These are phyloP conservation scores for Kurtzmaniella cleridarum DNA, from an alignment of 805 yeast genomes.

Conservation along the genomic window DNA sequence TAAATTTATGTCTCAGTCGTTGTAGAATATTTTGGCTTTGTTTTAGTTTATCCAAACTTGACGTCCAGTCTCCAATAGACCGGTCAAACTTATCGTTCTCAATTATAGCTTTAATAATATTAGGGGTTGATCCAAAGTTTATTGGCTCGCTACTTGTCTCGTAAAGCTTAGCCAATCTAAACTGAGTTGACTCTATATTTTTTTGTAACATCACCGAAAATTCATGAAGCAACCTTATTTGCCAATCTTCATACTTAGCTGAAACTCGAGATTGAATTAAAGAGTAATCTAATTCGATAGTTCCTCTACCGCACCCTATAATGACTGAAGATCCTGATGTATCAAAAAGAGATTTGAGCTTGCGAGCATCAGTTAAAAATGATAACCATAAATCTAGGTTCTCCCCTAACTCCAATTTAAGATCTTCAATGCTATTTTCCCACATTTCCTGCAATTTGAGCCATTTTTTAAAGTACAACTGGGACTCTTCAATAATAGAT, in stretches of 20 bases:
- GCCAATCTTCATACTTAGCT: constrained; percentile 58
- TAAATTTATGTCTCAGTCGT: constrained; percentile 42
- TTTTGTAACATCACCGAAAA: constrained; percentile 36
- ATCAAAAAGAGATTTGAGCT: constrained; percentile 45
- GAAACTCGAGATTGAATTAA: constrained; percentile 49
- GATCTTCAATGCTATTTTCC: constrained; percentile 41
- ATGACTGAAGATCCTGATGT: constrained; percentile 32
- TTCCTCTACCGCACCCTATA: constrained; percentile 31
- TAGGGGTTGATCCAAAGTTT: constrained; percentile 17
- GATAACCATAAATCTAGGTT: constrained; percentile 45
- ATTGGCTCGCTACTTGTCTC: constrained; percentile 8
- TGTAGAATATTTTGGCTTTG: constrained; percentile 33
- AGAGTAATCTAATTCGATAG: constrained; percentile 38
- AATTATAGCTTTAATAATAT: constrained; percentile 35
- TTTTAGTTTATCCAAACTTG: constrained; percentile 8
- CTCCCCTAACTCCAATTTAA: constrained; percentile 11
- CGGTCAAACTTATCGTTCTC: constrained; percentile 9
- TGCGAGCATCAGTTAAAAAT: constrained; percentile 38
- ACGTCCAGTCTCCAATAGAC: constrained; percentile 11
- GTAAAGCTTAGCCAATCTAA: constrained; percentile 26
- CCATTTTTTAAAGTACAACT: constrained; percentile 48
- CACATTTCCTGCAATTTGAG: constrained; percentile 49
- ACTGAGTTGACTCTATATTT: constrained; percentile 22
- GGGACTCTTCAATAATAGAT: constrained; percentile 19
- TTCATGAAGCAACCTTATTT: constrained; percentile 34